Percentiles rank a stretch among this genome's conserved stretches.
Conservation (phyloP, 139 green algal species). For the Microglena sp. region DNA sequence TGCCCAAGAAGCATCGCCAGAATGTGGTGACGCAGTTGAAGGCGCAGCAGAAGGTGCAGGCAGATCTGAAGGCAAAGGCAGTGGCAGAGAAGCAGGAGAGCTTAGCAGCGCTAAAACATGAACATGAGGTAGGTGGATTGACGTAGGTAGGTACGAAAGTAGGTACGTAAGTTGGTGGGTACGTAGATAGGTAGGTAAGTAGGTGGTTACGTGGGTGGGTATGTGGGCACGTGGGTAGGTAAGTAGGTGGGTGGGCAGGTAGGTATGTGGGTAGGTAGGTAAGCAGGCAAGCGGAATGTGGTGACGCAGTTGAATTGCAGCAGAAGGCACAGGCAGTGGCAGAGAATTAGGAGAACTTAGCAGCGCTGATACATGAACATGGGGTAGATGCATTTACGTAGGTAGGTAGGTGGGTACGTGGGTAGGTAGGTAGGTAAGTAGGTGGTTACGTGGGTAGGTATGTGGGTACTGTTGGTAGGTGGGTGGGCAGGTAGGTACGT, state of each 20-base stretch:
- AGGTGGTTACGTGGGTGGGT: neutral
- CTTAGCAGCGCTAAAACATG: neutral
- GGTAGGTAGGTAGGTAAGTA: too few relatives aligned
- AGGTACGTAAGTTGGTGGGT: neutral
- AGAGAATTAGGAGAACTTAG: too few relatives aligned
- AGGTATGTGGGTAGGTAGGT: too few relatives aligned
- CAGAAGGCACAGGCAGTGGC: too few relatives aligned
- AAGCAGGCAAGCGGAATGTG: too few relatives aligned
- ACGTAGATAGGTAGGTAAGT: neutral
- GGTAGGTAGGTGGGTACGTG: too few relatives aligned
- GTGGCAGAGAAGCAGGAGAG: constrained; percentile 7
- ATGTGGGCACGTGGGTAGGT: neutral
- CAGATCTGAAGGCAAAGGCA: constrained; percentile 2
- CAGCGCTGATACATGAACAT: too few relatives aligned
- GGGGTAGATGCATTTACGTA: too few relatives aligned
- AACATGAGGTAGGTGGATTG: neutral
- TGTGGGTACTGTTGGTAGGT: too few relatives aligned
- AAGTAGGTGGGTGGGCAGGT: neutral
- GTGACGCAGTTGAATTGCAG: too few relatives aligned
- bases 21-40: neutral
- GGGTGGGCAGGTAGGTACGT: too few relatives aligned
- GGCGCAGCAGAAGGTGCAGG: constrained; percentile 4
- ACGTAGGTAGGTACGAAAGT: neutral
- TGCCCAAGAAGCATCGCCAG: constrained; percentile 19
- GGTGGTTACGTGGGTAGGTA: too few relatives aligned